Percentiles rank a stretch among this genome's conserved stretches.
phyloP scores from a whole-genome alignment of 208 protist species.

The Phytomonas sp. region DNA sequence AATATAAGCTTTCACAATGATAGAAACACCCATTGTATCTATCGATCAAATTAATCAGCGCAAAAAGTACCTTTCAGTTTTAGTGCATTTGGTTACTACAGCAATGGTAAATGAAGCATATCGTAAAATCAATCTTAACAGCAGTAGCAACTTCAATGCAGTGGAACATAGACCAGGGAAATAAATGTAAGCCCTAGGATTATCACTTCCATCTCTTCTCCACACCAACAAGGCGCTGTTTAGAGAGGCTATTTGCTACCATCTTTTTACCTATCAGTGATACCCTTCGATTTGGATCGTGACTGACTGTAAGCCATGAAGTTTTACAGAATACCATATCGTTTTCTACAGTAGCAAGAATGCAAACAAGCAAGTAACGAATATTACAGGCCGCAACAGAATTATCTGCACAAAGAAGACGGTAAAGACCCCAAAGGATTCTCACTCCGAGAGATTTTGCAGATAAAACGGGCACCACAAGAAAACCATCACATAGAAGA shows the following conservation, averaged over 20 bases:
- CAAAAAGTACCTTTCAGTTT: background rate
- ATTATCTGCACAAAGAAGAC: background rate
- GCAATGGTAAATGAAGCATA: background rate
- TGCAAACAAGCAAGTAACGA: slow-evolving; percentile 3
- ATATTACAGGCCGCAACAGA: background rate
- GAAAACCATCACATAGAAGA: background rate
- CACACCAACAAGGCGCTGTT: background rate
- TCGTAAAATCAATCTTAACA: background rate
- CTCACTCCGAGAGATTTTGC: background rate
- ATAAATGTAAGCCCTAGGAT: background rate
- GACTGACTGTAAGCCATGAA: slow-evolving; percentile 3
- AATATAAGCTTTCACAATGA: background rate
- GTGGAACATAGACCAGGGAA: background rate
- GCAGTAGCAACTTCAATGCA: background rate
- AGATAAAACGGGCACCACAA: background rate
- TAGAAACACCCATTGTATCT: background rate
- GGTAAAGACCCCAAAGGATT: slow-evolving; percentile 1
- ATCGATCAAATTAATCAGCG: background rate
- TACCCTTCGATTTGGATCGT: background rate
- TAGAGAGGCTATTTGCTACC: background rate
- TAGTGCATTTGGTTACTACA: background rate
- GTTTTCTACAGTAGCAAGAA: background rate
- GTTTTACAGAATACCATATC: background rate
- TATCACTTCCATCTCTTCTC: background rate
- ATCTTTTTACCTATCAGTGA: slow-evolving; percentile 7